Percentiles rank a stretch among this genome's conserved stretches.
Conservation (phyloP, 225 moss, liverwort and hornwort genomes). For the Pleurozium schreberi region DNA sequence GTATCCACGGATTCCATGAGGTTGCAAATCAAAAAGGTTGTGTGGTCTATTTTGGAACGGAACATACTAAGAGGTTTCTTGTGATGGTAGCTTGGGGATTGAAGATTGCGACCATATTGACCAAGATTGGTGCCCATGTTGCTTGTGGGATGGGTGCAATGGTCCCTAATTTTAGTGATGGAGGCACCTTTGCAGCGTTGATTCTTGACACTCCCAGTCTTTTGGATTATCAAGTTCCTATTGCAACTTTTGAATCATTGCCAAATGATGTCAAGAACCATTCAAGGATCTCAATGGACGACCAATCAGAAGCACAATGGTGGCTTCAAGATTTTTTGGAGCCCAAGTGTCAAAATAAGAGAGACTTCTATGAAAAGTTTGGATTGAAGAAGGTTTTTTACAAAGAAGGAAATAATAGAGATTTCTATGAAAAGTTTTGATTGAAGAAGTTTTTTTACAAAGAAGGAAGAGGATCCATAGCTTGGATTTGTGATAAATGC, state of each 20-base stretch:
- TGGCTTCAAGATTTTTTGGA: background rate
- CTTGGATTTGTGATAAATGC: background rate
- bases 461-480: background rate
- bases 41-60: background rate
- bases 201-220: background rate
- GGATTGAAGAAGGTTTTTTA: background rate
- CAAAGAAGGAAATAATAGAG: no score
- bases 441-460: background rate
- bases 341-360: background rate
- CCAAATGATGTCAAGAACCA: background rate
- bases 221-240: background rate
- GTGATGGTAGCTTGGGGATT: background rate
- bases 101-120: background rate
- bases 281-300: background rate
- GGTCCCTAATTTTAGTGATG: background rate
- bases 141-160: background rate
- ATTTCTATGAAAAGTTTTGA: background rate
- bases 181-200: background rate
- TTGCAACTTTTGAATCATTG: background rate
- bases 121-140: background rate
- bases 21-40: background rate
- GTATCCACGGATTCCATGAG: background rate
- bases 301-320: background rate
- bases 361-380: background rate
- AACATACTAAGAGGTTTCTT: background rate